Percentiles rank a stretch among this genome's conserved stretches.
Evolutionary conservation across 2,329 filamentous ascomycete genomes (phyloP).

Genomic region (Aspergillus melleus): DNA sequence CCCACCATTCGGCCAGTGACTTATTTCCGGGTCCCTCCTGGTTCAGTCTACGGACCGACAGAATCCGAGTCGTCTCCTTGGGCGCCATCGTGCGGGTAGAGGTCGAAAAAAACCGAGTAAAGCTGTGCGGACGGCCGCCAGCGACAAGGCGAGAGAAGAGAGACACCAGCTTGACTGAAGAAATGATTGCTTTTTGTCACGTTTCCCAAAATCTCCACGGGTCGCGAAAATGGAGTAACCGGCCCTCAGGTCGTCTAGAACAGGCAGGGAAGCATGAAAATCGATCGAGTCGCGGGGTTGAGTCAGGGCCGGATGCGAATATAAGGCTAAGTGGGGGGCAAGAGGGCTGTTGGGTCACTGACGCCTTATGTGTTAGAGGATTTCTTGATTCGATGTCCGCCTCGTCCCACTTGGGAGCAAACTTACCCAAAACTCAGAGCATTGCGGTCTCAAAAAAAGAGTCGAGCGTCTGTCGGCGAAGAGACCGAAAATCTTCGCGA

Average conservation of each 20-base stretch:
- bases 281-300: conserved; percentile 8
- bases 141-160: conserved; percentile 25
- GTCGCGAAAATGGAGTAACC: background rate
- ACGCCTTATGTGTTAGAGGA: conserved; percentile 2
- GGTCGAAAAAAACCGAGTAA: conserved; percentile 23
- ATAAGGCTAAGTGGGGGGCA: background rate
- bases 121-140: conserved; percentile 32
- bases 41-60: conserved; percentile 41
- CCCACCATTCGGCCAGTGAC: conserved; percentile 42
- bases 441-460: background rate
- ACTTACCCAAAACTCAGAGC: background rate
- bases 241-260: background rate
- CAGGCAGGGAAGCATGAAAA: background rate
- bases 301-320: background rate
- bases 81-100: conserved; percentile 24
- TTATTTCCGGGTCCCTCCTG: conserved; percentile 31
- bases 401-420: background rate
- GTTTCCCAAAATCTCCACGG: no score
- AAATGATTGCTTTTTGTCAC: background rate
- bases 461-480: background rate
- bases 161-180: conserved; percentile 29
- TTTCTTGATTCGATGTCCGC: background rate
- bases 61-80: conserved; percentile 32
- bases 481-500: conserved; percentile 7
- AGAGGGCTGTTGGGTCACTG: background rate